Evolutionary conservation across 805 yeast species (phyloP).

Genomic region (Starmerella stigmatis): DNA sequence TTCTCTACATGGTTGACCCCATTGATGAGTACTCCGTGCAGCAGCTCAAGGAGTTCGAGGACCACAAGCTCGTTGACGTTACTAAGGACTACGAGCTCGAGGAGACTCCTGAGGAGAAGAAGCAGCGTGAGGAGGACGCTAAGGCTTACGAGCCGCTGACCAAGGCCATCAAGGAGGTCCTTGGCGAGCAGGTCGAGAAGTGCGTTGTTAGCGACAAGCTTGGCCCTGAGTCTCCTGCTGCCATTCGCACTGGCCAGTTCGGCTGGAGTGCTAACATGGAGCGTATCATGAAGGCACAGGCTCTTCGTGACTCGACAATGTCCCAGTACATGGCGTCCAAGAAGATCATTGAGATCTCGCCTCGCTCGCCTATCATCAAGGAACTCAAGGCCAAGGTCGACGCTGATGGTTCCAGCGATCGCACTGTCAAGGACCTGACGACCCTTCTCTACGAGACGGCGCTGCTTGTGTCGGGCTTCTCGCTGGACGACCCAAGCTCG

Average conservation of each 20-base stretch:
- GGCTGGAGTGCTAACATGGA: conserved; percentile 99
- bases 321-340: conserved; percentile 98
- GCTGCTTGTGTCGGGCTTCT: conserved; percentile 94
- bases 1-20: conserved; percentile 95
- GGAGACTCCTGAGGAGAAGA: conserved; percentile 97
- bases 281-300: conserved; percentile 99
- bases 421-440: conserved; percentile 96
- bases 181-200: conserved; percentile 98
- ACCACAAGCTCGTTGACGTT: conserved; percentile 96
- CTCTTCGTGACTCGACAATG: conserved; percentile 97
- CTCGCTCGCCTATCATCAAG: conserved; percentile 87
- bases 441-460: conserved; percentile 96
- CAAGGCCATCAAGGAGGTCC: conserved; percentile 88
- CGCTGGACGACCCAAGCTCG: conserved; percentile 95
- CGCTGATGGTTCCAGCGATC: conserved; percentile 93
- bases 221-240: conserved; percentile 93
- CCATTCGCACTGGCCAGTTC: conserved; percentile 98
- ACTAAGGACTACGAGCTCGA: conserved; percentile 95
- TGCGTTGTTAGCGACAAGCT: conserved; percentile 96
- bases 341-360: conserved; percentile 98
- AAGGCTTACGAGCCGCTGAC: conserved; percentile 89
- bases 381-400: conserved; percentile 96
- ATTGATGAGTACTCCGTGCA: conserved; percentile 99
- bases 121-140: conserved; percentile 81
- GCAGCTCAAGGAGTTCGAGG: conserved; percentile 98